Evolutionary conservation across 2,329 filamentous ascomycete genomes (phyloP), one percentile per base, ranked within the genome.

Genomic region (Seiridium cupressi): DNA sequence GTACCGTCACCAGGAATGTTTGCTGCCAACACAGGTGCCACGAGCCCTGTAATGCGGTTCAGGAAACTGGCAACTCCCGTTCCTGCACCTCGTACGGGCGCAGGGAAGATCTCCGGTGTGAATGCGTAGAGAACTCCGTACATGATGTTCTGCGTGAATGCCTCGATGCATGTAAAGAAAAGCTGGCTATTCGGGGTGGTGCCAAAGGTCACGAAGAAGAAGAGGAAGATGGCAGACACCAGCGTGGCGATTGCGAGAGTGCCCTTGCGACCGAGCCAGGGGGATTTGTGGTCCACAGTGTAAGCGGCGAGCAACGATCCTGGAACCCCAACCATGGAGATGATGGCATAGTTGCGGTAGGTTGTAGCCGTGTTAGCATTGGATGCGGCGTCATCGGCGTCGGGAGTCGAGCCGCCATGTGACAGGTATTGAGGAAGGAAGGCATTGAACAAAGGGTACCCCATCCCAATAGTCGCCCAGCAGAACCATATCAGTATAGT

Each of bases 361-460:
- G 86, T 84, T 31, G 77, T 76, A 61, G 73, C 70, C 3, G 63
- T 66, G 40, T 67, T 65, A 18, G 70, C 67, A 13, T 63, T 57
- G 6, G 63, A 60, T 47, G 61, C 63, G 32, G 72, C 70, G 36
- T 70, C 70, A n/a, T 60, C 63, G 3, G 65, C 63, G 26, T 64
- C 70, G 10, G 63, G 64, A 40, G 65, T 78, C 40, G 76, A 73
- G 8, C 75, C 75, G 34, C 85, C 82, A 59, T 86, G 83, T 32
- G 87, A 84, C 61, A 96, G 85, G 70, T 95, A 95, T 66, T 95
- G 90, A 0, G 92, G 92, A n/a, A 96, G 81, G 76, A 96, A 96
- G 57, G 90, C 89, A 73, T 95, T 95, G 83, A 94, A 96, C 1
- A 96, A 84, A 1, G 91, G 92, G 69, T 94, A 96, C 3, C 88